phyloP scores from a whole-genome alignment of 805 yeast genomes.

The Metschnikowia kofuensis region DNA sequence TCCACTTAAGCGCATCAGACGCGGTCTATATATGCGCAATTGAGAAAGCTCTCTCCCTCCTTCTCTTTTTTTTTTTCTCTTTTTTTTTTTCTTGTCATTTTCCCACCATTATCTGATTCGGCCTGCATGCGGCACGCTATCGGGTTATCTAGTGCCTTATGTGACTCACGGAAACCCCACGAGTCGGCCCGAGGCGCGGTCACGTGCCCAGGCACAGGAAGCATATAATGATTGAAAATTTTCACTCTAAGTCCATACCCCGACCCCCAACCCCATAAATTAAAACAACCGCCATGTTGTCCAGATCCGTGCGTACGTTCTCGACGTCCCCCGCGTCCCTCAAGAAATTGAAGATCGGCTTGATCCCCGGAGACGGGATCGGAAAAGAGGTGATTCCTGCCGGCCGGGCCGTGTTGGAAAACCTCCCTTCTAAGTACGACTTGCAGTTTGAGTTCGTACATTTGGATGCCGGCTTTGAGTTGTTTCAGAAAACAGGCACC shows the following conservation, averaged over 20 bases:
- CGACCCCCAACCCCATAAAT: conserved; percentile 8
- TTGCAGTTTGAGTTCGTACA: conserved; percentile 82
- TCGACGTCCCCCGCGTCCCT: conserved; percentile 30
- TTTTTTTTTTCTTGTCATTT: too few species aligned
- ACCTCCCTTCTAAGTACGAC: conserved; percentile 71
- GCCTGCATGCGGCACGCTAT: too few species aligned
- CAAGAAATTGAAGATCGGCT: conserved; percentile 47
- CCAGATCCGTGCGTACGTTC: conserved; percentile 26
- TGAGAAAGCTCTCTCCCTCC: too few species aligned
- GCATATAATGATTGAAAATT: background rate
- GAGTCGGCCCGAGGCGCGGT: too few species aligned
- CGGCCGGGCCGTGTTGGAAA: conserved; percentile 83
- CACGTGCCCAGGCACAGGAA: too few species aligned
- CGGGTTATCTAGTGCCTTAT: too few species aligned
- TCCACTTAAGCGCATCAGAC: too few species aligned
- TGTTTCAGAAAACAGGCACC: conserved; percentile 89
- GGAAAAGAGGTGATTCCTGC: conserved; percentile 98
- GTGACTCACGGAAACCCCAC: too few species aligned
- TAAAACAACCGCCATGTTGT: conserved; percentile 1
- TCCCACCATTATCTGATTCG: too few species aligned
- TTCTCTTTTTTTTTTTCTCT: too few species aligned
- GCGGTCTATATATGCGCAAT: too few species aligned
- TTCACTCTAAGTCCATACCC: background rate
- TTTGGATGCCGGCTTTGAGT: conserved; percentile 91
- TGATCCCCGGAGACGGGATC: conserved; percentile 98